Conservation (phyloP, 2,329 filamentous ascomycete genomes). For the Xylaria digitata region DNA sequence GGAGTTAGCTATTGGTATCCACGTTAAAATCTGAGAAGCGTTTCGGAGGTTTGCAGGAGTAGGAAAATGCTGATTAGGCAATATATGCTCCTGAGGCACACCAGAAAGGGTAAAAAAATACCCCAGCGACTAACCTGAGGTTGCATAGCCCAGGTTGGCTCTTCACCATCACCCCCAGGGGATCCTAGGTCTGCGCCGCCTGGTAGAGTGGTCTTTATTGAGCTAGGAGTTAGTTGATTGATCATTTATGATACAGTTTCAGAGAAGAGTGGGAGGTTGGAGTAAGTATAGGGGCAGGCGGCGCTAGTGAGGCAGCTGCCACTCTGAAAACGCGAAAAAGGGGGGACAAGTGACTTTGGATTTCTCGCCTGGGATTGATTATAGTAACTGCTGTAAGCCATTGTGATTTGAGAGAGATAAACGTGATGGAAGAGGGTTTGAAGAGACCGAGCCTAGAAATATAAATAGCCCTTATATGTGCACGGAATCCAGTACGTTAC, state of each 20-base stretch:
- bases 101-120: no score
- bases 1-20: no score
- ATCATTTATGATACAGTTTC: not conserved
- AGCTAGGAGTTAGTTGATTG: conserved; percentile 3
- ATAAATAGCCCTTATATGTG: not conserved
- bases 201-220: conserved; percentile 3
- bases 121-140: not conserved
- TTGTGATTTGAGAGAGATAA: not conserved
- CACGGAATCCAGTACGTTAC: not conserved
- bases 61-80: no score
- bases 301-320: not conserved
- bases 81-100: no score
- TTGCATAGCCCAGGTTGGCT: conserved; percentile 11
- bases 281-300: not conserved
- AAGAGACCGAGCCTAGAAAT: not conserved
- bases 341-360: not conserved
- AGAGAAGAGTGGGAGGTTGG: not conserved
- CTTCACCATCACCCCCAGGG: not conserved
- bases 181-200: not conserved
- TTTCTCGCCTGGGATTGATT: not conserved
- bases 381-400: not conserved
- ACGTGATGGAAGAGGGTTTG: not conserved
- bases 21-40: no score
- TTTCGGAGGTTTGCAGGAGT: no score
- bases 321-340: not conserved